These are phyloP conservation scores for Mycena maculata DNA, from an alignment of 768 basidiomycete species.

Conservation along the genomic window DNA sequence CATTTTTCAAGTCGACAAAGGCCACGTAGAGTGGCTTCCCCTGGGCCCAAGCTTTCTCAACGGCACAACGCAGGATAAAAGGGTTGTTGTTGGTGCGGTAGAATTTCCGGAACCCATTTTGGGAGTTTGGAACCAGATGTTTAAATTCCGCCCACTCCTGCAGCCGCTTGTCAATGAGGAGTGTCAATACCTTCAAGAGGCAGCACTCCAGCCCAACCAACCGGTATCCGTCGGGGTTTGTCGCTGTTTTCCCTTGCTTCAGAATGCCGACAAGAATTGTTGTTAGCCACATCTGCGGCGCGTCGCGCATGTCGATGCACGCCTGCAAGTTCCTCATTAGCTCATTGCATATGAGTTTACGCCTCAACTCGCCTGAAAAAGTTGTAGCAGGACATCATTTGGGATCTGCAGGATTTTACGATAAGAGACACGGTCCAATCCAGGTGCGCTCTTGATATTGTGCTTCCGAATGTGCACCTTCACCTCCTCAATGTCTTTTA, in stretches of 20 bases:
- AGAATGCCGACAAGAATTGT: constrained; percentile 24
- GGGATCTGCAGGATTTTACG: constrained; percentile 20
- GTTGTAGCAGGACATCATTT: constrained; percentile 14
- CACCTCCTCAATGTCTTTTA: constrained; percentile 5
- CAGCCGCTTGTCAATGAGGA: constrained; percentile 36
- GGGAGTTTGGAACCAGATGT: constrained; percentile 41
- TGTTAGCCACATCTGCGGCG: constrained; percentile 20
- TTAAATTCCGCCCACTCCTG: constrained; percentile 34
- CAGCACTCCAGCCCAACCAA: constrained; percentile 38
- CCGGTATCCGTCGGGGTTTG: constrained; percentile 33
- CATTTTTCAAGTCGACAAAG: constrained; percentile 46
- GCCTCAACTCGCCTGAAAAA: constrained; percentile 16
- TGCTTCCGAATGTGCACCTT: constrained; percentile 20
- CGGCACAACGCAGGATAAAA: constrained; percentile 38
- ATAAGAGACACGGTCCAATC: constrained; percentile 11
- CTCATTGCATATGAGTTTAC: neutral
- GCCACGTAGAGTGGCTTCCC: constrained; percentile 38
- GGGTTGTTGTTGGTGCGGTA: constrained; percentile 46
- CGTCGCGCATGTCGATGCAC: constrained; percentile 4
- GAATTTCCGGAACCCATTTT: constrained; percentile 46
- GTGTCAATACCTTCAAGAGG: constrained; percentile 38
- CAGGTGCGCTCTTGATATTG: constrained; percentile 18
- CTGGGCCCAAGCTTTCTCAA: constrained; percentile 35
- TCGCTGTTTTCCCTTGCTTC: constrained; percentile 36
- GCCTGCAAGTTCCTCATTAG: neutral